Evolutionary conservation across 495 filamentous ascomycete species (phyloP), one percentile per base, ranked within the genome.

Genomic region (Baudoinia panamericana): DNA sequence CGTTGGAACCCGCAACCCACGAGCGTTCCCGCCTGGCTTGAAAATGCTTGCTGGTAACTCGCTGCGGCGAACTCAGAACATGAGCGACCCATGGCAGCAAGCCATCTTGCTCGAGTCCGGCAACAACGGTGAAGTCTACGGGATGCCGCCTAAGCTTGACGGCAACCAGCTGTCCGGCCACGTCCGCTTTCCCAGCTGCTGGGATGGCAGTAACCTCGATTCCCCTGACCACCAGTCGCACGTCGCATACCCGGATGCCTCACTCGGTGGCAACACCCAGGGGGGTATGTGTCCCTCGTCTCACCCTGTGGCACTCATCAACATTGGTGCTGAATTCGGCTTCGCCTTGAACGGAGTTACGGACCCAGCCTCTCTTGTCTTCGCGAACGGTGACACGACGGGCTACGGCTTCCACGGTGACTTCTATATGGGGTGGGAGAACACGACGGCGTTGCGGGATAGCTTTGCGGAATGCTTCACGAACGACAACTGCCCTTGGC

Each of bases 401-500:
- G 66, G 64, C 19, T 67, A 62, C 38, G 61, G 57, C 19, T 67
- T 69, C 32, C 79, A 83, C 59, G 76, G 67, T 20, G 78, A 83
- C 58, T 82, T 83, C 57, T 61, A 83, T 29, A 70, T 78, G 27
- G 80, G 76, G 21, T 85, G 80, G 80, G 71, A 84, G 21, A 12
- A 41, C 17, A 9, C 30, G 7, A 33, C 8, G 7, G 30, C 30
- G 15, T 33, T 33, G 15, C 8, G 18, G 30, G 15, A 33, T 33
- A 33, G 30, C 15, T 33, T 33, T 17, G 30, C 30, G 30, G 15
- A 33, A 9, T 33, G 30, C 30, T 9, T 33, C 6, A 33, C 30
- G 7, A 33, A 33, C 17, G 30, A 33, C 6, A 33, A 33, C 15
- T 33, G 30, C 15, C 30, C 30, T 33, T 33, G 30, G 30, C 7